These are phyloP conservation scores for Pythium brassicae DNA, from an alignment of 352 stramenopile genomes.

Conservation along the genomic window DNA sequence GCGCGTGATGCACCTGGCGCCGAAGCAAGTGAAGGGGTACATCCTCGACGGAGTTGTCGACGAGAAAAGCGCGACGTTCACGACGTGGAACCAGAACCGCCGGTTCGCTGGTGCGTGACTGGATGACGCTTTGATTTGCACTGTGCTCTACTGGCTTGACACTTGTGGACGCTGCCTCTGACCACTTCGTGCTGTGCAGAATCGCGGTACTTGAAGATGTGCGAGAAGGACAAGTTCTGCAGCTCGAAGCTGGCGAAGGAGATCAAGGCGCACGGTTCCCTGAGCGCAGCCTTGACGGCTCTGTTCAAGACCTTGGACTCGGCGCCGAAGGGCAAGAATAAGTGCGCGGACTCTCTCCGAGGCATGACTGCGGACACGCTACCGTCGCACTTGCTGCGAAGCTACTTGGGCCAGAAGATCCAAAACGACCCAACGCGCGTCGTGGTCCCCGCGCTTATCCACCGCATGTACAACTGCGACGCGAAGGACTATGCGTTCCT, in stretches of 20 bases:
- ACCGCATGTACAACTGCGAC: constrained; percentile 3
- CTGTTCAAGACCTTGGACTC: constrained; percentile 3
- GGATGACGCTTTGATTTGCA: no score
- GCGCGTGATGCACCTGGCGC: constrained; percentile 22
- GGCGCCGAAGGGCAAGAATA: not conserved
- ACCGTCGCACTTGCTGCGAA: not conserved
- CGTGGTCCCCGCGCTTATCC: constrained; percentile 8
- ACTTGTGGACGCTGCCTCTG: no score
- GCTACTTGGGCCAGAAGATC: not conserved
- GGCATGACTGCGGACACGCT: not conserved
- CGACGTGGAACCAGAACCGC: constrained; percentile 1
- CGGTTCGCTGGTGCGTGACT: no score
- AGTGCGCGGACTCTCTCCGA: not conserved
- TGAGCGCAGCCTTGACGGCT: not conserved
- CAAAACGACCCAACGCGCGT: not conserved
- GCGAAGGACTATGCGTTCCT: constrained; percentile 5
- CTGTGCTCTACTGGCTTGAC: no score
- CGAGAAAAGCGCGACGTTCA: constrained; percentile 9
- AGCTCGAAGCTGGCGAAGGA: constrained; percentile 8
- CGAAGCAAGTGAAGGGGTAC: constrained; percentile 19
- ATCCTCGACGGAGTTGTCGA: constrained; percentile 18
- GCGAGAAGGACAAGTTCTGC: constrained; percentile 10
- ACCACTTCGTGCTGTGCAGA: not conserved
- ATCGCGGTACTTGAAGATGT: not conserved
- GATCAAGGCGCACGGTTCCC: constrained; percentile 3